These are phyloP conservation scores for Termitomyces sp. DNA, from an alignment of 768 basidiomycete genomes.

Conservation along the genomic window DNA sequence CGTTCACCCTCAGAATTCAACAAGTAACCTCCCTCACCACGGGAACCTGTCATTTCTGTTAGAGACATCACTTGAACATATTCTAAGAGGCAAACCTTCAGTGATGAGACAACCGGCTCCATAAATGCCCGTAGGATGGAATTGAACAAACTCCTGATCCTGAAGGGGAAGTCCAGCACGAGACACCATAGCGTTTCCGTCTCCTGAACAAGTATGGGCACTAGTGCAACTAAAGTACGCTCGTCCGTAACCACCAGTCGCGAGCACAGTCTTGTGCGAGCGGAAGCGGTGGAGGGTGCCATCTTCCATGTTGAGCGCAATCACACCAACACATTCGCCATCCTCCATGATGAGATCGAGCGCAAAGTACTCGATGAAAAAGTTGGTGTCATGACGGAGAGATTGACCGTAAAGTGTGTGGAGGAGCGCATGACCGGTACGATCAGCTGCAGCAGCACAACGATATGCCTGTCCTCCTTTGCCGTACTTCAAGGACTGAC, in stretches of 20 bases:
- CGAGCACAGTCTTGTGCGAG: conserved; percentile 95
- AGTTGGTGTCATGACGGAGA: conserved; percentile 97
- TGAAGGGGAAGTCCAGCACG: conserved; percentile 95
- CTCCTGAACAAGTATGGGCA: conserved; percentile 98
- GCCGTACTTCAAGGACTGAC: conserved; percentile 93
- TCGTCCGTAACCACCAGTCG: conserved; percentile 97
- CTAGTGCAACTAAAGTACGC: conserved; percentile 98
- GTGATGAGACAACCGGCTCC: conserved; percentile 99
- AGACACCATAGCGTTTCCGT: conserved; percentile 98
- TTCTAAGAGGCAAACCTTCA: conserved; percentile 55
- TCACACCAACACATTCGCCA: conserved; percentile 98
- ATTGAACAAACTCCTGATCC: conserved; percentile 99
- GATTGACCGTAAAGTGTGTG: conserved; percentile 99
- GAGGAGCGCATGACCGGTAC: conserved; percentile 96
- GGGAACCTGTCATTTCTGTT: conserved; percentile 59
- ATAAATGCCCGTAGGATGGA: conserved; percentile 99
- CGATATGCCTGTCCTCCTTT: conserved; percentile 99
- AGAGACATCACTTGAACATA: background rate
- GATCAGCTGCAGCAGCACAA: conserved; percentile 97
- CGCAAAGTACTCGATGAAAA: conserved; percentile 99
- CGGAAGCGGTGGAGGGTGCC: conserved; percentile 99
- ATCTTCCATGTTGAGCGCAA: conserved; percentile 99
- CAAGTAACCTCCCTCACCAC: conserved; percentile 98
- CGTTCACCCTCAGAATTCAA: conserved; percentile 98
- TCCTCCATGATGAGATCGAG: conserved; percentile 98